These are phyloP conservation scores for Sphaerulina musiva DNA, from an alignment of 2,329 filamentous ascomycete genomes.

Conservation along the genomic window DNA sequence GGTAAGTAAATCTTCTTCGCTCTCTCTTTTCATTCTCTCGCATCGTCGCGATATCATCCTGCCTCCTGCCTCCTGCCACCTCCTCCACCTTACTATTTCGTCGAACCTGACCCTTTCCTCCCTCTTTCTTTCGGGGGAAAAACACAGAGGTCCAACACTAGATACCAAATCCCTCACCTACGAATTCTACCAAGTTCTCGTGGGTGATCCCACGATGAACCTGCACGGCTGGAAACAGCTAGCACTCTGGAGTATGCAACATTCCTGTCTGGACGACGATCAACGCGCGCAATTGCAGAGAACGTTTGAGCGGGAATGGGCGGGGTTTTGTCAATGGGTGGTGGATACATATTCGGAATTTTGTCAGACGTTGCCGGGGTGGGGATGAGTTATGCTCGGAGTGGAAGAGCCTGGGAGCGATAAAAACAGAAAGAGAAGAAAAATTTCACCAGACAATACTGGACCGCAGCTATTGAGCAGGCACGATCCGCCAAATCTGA, in stretches of 20 bases:
- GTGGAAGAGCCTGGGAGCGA: too few species aligned
- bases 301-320: constrained; percentile 54
- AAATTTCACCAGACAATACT: constrained; percentile 2
- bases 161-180: constrained; percentile 62
- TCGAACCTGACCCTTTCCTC: too few species aligned
- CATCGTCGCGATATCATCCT: too few species aligned
- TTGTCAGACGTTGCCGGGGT: not conserved
- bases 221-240: constrained; percentile 65
- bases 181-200: constrained; percentile 71
- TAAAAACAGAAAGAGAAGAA: too few species aligned
- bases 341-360: constrained; percentile 6
- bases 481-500: constrained; percentile 1
- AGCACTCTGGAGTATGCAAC: constrained; percentile 42
- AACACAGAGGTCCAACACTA: constrained; percentile 12
- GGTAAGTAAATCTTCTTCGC: constrained; percentile 37
- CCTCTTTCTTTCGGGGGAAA: too few species aligned
- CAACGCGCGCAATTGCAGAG: constrained; percentile 32
- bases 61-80: not conserved
- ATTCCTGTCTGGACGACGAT: constrained; percentile 41
- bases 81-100: too few species aligned
- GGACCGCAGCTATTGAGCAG: not conserved
- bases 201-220: constrained; percentile 60
- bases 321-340: constrained; percentile 45
- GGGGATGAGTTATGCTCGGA: not conserved
- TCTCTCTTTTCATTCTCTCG: too few species aligned